Conservation (phyloP, 352 stramenopile species). For the Ochromonadaceae sp. region DNA sequence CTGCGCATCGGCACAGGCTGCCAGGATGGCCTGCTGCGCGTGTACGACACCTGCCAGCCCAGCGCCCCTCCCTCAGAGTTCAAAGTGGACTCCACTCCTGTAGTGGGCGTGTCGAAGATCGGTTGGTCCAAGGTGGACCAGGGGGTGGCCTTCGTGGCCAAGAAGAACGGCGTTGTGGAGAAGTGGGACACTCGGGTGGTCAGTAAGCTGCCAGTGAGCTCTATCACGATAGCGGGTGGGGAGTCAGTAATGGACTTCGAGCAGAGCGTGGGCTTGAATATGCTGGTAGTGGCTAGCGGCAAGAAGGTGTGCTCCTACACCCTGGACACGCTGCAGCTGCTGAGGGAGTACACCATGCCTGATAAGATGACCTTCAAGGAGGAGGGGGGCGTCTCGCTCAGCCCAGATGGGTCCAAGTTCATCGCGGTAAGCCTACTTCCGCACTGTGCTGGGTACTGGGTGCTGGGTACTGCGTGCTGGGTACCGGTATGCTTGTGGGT, state of each 20-base stretch:
- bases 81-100: neutral
- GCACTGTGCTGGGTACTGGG: no score
- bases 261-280: slow-evolving; percentile 32
- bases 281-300: slow-evolving; percentile 73
- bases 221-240: slow-evolving; percentile 29
- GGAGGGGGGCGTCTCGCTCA: slow-evolving; percentile 59
- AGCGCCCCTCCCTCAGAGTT: neutral
- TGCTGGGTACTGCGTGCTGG: no score
- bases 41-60: slow-evolving; percentile 52
- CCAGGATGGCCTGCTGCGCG: slow-evolving; percentile 78
- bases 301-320: slow-evolving; percentile 89
- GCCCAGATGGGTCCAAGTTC: slow-evolving; percentile 58
- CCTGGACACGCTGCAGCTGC: slow-evolving; percentile 45
- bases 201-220: slow-evolving; percentile 13
- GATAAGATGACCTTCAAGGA: slow-evolving; percentile 51
- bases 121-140: neutral
- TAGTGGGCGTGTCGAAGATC: neutral
- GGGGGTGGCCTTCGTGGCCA: neutral
- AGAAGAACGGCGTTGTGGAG: neutral
- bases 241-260: slow-evolving; percentile 51
- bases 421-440: slow-evolving; percentile 42
- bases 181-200: neutral
- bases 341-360: slow-evolving; percentile 54
- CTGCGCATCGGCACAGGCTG: slow-evolving; percentile 65
- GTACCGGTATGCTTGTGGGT: no score